phyloP scores from a whole-genome alignment of 139 green algal genomes.

The Chlorella sorokiniana region DNA sequence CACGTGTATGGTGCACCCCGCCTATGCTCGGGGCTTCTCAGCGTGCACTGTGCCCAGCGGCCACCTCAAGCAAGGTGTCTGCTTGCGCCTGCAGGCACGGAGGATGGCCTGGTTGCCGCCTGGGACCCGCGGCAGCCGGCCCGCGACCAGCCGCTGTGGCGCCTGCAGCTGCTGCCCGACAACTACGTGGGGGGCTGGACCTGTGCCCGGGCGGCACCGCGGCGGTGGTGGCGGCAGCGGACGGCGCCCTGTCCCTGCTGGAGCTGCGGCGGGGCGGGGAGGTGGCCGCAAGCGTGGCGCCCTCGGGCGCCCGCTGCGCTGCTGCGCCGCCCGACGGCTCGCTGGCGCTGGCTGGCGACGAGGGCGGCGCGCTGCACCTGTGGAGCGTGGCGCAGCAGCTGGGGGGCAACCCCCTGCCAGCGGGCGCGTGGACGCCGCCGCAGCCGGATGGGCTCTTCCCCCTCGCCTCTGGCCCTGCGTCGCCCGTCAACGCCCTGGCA shows the following conservation, averaged over 20 bases:
- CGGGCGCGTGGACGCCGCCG: slow-evolving; percentile 29
- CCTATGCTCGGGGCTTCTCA: background rate
- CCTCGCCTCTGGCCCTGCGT: slow-evolving; percentile 27
- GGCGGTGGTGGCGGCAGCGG: slow-evolving; percentile 50
- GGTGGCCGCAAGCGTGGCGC: slow-evolving; percentile 1
- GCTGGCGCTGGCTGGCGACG: slow-evolving; percentile 56
- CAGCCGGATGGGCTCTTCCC: slow-evolving; percentile 51
- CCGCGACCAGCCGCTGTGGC: slow-evolving; percentile 37
- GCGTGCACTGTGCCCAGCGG: background rate
- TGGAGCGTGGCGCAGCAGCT: slow-evolving; percentile 59
- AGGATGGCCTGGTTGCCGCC: slow-evolving; percentile 67
- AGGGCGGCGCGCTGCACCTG: slow-evolving; percentile 58
- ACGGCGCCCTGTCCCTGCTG: slow-evolving; percentile 59
- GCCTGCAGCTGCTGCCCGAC: slow-evolving; percentile 10
- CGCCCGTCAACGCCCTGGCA: slow-evolving; percentile 46
- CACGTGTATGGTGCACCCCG: background rate
- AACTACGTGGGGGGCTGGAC: slow-evolving; percentile 73
- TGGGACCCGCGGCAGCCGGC: slow-evolving; percentile 61
- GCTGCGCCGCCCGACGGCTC: slow-evolving; percentile 56
- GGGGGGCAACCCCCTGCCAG: background rate
- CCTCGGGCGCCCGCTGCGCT: slow-evolving; percentile 61
- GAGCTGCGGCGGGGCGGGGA: slow-evolving; percentile 47
- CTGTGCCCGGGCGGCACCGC: slow-evolving; percentile 46
- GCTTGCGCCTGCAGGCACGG: slow-evolving; percentile 50
- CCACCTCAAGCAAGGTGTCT: too few species aligned